These are phyloP conservation scores for Senna tora DNA, from an alignment of 306 rosid species.

Conservation along the genomic window DNA sequence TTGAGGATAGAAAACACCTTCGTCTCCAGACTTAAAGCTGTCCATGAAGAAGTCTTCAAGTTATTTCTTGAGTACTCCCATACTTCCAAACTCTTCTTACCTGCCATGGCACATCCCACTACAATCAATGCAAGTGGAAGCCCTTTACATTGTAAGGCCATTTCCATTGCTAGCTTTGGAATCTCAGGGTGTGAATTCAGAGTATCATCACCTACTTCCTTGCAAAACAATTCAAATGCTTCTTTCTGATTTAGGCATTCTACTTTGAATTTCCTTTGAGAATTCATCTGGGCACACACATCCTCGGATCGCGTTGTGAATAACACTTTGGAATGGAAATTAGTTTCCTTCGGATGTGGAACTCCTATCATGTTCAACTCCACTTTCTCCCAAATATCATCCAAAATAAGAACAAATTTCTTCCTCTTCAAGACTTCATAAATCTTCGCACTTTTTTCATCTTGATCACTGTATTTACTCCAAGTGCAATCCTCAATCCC, in stretches of 20 bases:
- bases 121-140: conserved; percentile 37
- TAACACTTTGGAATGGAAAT: conserved; percentile 10
- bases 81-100: neutral
- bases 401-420: conserved; percentile 35
- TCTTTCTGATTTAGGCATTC: neutral
- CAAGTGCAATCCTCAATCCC: conserved; percentile 11
- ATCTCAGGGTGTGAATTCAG: neutral
- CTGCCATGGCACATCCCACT: conserved; percentile 34
- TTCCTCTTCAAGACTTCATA: neutral
- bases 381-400: conserved; percentile 32
- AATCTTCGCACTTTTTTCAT: conserved; percentile 13
- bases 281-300: conserved; percentile 32
- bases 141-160: conserved; percentile 2
- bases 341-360: neutral
- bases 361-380: conserved; percentile 24
- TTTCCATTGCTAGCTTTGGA: neutral
- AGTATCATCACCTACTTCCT: conserved; percentile 6
- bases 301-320: conserved; percentile 31
- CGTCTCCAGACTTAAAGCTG: neutral
- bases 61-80: conserved; percentile 10
- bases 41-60: conserved; percentile 1
- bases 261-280: conserved; percentile 8
- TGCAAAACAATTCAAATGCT: conserved; percentile 5
- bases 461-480: neutral
- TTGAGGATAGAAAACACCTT: conserved; percentile 23